Conservation (phyloP, 1,284 basidiomycete species). For the Chondrostereum purpureum region DNA sequence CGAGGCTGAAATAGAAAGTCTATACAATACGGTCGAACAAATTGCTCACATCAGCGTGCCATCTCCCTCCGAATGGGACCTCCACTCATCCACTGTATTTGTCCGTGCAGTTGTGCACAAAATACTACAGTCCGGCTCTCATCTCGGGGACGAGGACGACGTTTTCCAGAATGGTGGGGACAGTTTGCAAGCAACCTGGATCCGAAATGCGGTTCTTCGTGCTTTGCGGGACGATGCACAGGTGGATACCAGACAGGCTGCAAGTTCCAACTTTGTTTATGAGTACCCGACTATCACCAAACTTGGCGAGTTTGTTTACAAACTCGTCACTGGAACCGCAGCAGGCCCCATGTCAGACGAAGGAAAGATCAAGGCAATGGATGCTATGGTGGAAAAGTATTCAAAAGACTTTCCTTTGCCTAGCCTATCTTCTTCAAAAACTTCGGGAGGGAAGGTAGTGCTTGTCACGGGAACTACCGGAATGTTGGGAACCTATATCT, state of each 20-base stretch:
- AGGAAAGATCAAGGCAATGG: conserved; percentile 1
- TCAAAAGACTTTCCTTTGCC: not conserved
- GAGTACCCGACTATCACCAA: conserved; percentile 24
- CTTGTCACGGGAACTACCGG: conserved; percentile 6
- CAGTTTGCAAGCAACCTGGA: conserved; percentile 38
- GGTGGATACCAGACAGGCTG: conserved; percentile 10
- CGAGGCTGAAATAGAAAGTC: not conserved
- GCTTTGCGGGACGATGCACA: conserved; percentile 20
- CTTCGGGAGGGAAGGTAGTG: not conserved
- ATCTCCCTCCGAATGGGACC: conserved; percentile 22
- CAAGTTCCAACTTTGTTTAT: conserved; percentile 26
- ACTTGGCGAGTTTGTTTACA: conserved; percentile 15
- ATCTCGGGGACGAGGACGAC: conserved; percentile 27
- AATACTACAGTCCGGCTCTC: no score
- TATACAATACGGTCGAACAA: not conserved
- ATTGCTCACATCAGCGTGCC: not conserved
- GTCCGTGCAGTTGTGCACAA: conserved; percentile 21
- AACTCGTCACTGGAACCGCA: not conserved
- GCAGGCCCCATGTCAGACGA: not conserved
- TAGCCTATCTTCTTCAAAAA: conserved; percentile 7
- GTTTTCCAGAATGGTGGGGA: conserved; percentile 38
- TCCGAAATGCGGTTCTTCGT: conserved; percentile 31
- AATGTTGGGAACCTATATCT: not conserved
- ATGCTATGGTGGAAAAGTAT: conserved; percentile 6
- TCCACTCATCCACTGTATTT: conserved; percentile 17